Percentiles rank a stretch among this genome's conserved stretches.
These are phyloP conservation scores for Roridomyces roridus DNA, from an alignment of 768 basidiomycete genomes.

Conservation along the genomic window DNA sequence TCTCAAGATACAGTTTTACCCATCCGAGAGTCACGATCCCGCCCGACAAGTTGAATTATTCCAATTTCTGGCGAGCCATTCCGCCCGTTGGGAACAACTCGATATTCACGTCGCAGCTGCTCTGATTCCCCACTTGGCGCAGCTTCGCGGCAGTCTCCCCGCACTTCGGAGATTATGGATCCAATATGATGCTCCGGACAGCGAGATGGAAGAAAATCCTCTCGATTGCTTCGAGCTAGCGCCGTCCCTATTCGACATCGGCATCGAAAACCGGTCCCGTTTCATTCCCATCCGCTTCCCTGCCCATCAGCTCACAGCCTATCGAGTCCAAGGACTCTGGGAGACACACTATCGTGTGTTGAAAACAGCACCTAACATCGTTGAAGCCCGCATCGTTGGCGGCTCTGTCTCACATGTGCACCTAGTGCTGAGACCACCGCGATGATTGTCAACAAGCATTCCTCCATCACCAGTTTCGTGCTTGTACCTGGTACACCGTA, in stretches of 20 bases:
- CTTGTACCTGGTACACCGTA: no score
- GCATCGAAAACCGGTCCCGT: background rate
- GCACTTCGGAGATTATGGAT: background rate
- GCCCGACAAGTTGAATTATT: background rate
- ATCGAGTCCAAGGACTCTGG: background rate
- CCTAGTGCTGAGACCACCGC: background rate
- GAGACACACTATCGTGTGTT: background rate
- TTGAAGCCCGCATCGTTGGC: background rate
- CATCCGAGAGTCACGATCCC: background rate
- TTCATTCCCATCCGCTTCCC: background rate
- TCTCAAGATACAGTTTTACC: background rate
- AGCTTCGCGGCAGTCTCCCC: background rate
- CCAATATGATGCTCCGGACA: background rate
- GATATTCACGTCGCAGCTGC: background rate
- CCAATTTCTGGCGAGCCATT: background rate
- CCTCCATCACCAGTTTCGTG: no score
- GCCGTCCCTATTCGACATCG: background rate
- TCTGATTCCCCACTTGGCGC: background rate
- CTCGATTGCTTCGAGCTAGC: conserved; percentile 1
- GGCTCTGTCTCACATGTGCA: background rate
- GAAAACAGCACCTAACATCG: background rate
- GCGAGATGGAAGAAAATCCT: background rate
- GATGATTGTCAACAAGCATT: no score
- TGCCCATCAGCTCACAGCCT: background rate
- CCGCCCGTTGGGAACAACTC: background rate